Evolutionary conservation across 2,329 filamentous ascomycete genomes (phyloP).

Genomic region (Penicillium glabrum): DNA sequence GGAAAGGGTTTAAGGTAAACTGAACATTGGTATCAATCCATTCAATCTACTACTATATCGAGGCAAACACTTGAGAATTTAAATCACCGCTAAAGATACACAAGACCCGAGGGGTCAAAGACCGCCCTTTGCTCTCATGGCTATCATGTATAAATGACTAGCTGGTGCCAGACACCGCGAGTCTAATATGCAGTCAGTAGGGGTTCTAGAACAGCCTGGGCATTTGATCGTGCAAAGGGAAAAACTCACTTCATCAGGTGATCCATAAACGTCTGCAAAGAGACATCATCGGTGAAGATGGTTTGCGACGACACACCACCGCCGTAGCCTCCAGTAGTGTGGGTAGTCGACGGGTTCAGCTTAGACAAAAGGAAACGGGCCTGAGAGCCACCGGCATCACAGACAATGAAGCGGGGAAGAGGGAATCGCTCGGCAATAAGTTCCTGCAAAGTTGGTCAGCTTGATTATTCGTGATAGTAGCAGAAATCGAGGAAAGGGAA

Average conservation of each 20-base stretch:
- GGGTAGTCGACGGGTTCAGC: slow-evolving; percentile 94
- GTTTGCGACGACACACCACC: slow-evolving; percentile 90
- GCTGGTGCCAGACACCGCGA: slow-evolving; percentile 53
- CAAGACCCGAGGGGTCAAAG: slow-evolving; percentile 33
- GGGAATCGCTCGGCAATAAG: slow-evolving; percentile 97
- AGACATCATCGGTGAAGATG: slow-evolving; percentile 98
- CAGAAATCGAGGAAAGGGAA: background rate
- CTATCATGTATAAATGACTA: slow-evolving; percentile 37
- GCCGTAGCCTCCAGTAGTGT: slow-evolving; percentile 89
- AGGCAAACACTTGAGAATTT: slow-evolving; percentile 18
- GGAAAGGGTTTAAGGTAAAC: background rate
- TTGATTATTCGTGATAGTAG: background rate
- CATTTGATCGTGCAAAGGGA: background rate
- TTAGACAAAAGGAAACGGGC: slow-evolving; percentile 96
- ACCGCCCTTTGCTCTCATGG: slow-evolving; percentile 35
- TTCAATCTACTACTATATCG: slow-evolving; percentile 36
- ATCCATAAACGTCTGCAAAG: slow-evolving; percentile 98
- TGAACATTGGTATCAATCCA: slow-evolving; percentile 22
- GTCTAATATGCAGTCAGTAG: slow-evolving; percentile 30
- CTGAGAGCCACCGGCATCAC: slow-evolving; percentile 96
- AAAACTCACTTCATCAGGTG: slow-evolving; percentile 91
- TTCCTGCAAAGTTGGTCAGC: slow-evolving; percentile 58
- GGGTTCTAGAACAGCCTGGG: background rate
- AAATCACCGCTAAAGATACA: slow-evolving; percentile 46
- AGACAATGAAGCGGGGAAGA: slow-evolving; percentile 97